Evolutionary conservation across 1,284 basidiomycete species (phyloP), one percentile per base, ranked within the genome.

Genomic region (Hemileccinum hortonii): DNA sequence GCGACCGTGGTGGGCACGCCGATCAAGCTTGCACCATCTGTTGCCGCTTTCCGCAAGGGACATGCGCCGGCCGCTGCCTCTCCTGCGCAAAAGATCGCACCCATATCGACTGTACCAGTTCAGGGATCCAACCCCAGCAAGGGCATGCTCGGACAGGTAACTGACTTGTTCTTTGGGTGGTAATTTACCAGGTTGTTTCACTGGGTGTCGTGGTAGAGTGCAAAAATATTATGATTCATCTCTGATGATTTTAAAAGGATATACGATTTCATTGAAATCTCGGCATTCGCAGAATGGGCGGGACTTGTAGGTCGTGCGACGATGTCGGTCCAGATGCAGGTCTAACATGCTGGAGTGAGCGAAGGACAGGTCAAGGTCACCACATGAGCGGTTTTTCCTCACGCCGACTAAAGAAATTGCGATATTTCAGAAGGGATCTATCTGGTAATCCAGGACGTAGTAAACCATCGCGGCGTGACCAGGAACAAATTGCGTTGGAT

Each of bases 121-220:
- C 61, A 58, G 5, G 58, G 61, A 21, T 59, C 64, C 30, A 69
- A 73, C 7, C 74, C 78, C n/a, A 75, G 59, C 49, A 88, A 83
- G 64, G 76, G 84, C 6, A 61, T 88, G 57, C 53, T 90, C 4
- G 85, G 86, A 12, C 84, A 87, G 65, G 81, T 89, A 39, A 83
- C 83, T n/a, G 86, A 89, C 72, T 64, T 87, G 57, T 82, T 90
- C 47, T 88, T 89, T 67, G 86, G 86, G 21, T 87, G 85, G 85
- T 87, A 80, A 84, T 81, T 14, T 82, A 79, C 82, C 85, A 78
- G 70, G 14, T 10, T 38, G 12, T 19, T 44, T 22, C 24, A 22
- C 36, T 32, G 19, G 30, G 26, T 35, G 39, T 48, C 42, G 26
- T 50, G 19, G 29, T 32, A 40, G 45, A 39, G 32, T 38, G 35